phyloP scores from a whole-genome alignment of 805 yeast species.

The Millerozyma acaciae region DNA sequence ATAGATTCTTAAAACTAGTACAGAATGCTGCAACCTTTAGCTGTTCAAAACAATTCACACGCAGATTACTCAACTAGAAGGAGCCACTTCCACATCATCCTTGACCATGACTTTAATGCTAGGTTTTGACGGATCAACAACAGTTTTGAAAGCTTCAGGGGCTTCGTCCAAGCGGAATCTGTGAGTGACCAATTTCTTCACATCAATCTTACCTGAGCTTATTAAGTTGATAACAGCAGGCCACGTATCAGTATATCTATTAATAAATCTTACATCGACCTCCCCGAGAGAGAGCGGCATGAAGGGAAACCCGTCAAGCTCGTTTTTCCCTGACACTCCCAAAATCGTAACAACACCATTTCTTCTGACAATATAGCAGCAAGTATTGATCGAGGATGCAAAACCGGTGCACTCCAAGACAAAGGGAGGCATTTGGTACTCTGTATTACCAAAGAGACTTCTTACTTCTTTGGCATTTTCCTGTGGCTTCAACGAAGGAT shows the following conservation, averaged over 20 bases:
- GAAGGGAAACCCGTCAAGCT: slow-evolving; percentile 17
- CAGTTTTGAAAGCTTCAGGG: slow-evolving; percentile 17
- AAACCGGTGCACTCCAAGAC: slow-evolving; percentile 21
- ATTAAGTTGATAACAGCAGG: slow-evolving; percentile 16
- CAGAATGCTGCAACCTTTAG: too few species aligned
- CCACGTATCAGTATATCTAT: slow-evolving; percentile 14
- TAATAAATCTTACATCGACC: slow-evolving; percentile 18
- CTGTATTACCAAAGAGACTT: slow-evolving; percentile 30
- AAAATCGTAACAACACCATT: slow-evolving; percentile 17
- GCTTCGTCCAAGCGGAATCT: slow-evolving; percentile 18
- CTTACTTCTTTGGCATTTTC: slow-evolving; percentile 40
- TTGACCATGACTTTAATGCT: slow-evolving; percentile 16
- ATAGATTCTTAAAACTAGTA: too few species aligned
- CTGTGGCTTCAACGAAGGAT: slow-evolving; percentile 21
- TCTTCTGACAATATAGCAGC: slow-evolving; percentile 13
- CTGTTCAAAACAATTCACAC: too few species aligned
- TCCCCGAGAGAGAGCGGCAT: slow-evolving; percentile 12
- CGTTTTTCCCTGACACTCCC: slow-evolving; percentile 16
- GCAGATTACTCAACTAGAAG: too few species aligned
- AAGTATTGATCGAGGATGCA: slow-evolving; percentile 16
- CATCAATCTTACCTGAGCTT: slow-evolving; percentile 8
- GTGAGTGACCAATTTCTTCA: slow-evolving; percentile 16
- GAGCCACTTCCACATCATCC: slow-evolving; percentile 8
- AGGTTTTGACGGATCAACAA: slow-evolving; percentile 18
- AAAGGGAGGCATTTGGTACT: slow-evolving; percentile 18